A percentile compares a stretch with the other conserved stretches of the same genome.
phyloP scores from a whole-genome alignment of 2,329 filamentous ascomycete genomes.

The Trichoderma guizhouense region DNA sequence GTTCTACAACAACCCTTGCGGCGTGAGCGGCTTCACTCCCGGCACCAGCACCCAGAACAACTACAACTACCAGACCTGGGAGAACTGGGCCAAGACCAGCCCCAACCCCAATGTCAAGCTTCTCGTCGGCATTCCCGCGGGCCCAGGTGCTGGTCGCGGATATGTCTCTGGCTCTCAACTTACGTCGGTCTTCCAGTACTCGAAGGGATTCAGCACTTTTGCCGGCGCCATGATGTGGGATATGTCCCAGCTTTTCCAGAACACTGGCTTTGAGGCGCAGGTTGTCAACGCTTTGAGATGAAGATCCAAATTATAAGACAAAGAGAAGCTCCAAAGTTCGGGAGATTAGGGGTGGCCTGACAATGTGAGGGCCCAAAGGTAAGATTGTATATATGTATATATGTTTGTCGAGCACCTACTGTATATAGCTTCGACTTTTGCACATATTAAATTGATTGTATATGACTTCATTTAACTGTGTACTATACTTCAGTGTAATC shows the following conservation, averaged over 20 bases:
- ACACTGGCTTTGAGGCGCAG: slow-evolving; percentile 51
- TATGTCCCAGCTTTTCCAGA: slow-evolving; percentile 57
- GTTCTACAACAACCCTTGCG: slow-evolving; percentile 69
- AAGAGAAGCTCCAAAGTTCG: not conserved
- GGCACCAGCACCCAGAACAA: slow-evolving; percentile 45
- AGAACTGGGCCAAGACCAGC: slow-evolving; percentile 60
- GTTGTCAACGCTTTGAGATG: slow-evolving; percentile 37
- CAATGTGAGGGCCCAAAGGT: not conserved
- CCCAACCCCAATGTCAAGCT: slow-evolving; percentile 60
- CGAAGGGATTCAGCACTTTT: slow-evolving; percentile 55
- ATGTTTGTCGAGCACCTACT: not conserved
- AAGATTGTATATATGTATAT: slow-evolving; percentile 15
- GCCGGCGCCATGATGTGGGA: slow-evolving; percentile 71
- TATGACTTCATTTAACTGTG: not conserved
- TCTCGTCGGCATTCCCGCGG: slow-evolving; percentile 59
- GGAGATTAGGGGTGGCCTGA: not conserved
- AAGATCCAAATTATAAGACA: not conserved
- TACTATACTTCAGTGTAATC: not conserved
- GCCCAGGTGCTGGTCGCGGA: slow-evolving; percentile 51
- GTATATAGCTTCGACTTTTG: slow-evolving; percentile 13
- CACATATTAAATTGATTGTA: slow-evolving; percentile 11
- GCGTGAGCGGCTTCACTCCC: slow-evolving; percentile 48
- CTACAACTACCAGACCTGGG: slow-evolving; percentile 64
- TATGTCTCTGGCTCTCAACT: slow-evolving; percentile 49
- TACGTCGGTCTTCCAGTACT: slow-evolving; percentile 49